These are phyloP conservation scores for Coprinopsis marcescibilis DNA, from an alignment of 768 basidiomycete species.

Conservation along the genomic window DNA sequence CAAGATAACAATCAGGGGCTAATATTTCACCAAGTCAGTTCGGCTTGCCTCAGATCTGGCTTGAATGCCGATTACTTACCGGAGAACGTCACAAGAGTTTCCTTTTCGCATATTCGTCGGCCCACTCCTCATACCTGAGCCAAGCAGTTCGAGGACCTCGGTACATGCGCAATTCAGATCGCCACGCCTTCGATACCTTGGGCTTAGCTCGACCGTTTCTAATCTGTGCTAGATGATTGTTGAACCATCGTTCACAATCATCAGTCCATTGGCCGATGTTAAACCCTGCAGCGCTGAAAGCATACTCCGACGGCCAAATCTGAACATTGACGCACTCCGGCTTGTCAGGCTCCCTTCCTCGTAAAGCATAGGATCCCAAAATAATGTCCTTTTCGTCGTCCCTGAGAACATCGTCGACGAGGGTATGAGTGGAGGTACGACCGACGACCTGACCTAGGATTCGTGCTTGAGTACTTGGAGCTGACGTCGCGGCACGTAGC, in stretches of 20 bases:
- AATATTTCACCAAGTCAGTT: too few species aligned
- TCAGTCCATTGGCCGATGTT: background rate
- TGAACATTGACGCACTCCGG: background rate
- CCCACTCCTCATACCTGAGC: background rate
- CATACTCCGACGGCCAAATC: conserved; percentile 1
- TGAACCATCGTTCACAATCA: background rate
- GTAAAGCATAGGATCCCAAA: background rate
- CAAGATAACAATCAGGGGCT: too few species aligned
- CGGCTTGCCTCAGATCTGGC: too few species aligned
- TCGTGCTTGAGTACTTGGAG: background rate
- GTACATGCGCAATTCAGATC: background rate
- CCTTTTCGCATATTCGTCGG: too few species aligned
- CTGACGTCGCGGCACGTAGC: background rate
- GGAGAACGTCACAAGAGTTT: too few species aligned
- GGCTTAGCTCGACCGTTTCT: background rate
- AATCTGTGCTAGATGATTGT: background rate
- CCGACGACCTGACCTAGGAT: background rate
- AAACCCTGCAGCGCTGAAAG: background rate
- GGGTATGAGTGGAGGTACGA: background rate
- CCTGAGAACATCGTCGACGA: background rate
- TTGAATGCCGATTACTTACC: too few species aligned
- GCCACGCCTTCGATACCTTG: background rate
- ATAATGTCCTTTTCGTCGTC: background rate
- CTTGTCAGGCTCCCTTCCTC: too few species aligned
- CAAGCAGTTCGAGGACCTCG: background rate